phyloP scores from a whole-genome alignment of 2,329 filamentous ascomycete genomes.

The Paecilomyces sp. region DNA sequence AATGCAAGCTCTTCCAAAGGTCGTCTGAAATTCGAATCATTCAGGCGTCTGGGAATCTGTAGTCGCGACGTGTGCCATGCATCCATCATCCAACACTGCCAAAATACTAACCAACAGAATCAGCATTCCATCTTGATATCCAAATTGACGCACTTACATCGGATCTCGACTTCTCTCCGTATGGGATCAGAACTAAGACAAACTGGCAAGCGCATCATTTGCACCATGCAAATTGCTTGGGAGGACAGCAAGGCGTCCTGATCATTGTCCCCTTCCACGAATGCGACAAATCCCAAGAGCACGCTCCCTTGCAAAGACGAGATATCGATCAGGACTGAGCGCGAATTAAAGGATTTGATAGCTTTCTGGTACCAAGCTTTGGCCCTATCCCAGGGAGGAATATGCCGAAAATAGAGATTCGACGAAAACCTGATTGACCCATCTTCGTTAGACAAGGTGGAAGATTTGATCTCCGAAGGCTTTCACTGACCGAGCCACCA shows the following conservation, averaged over 20 bases:
- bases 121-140: not conserved
- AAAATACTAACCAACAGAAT: not conserved
- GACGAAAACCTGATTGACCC: not conserved
- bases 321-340: not conserved
- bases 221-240: not conserved
- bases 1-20: not conserved
- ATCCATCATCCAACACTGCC: not conserved
- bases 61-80: not conserved
- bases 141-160: not conserved
- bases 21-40: not conserved
- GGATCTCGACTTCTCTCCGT: not conserved
- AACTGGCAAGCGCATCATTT: not conserved
- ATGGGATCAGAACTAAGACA: not conserved
- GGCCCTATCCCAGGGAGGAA: not conserved
- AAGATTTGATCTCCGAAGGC: not conserved
- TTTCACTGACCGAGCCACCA: not conserved
- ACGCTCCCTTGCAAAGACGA: not conserved
- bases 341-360: not conserved
- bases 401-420: not conserved
- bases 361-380: not conserved
- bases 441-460: not conserved
- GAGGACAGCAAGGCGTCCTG: not conserved
- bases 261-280: not conserved
- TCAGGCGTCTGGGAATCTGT: not conserved
- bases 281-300: not conserved